These are phyloP conservation scores for Xanthoconium purpureum DNA, from an alignment of 768 basidiomycete species.

Conservation along the genomic window DNA sequence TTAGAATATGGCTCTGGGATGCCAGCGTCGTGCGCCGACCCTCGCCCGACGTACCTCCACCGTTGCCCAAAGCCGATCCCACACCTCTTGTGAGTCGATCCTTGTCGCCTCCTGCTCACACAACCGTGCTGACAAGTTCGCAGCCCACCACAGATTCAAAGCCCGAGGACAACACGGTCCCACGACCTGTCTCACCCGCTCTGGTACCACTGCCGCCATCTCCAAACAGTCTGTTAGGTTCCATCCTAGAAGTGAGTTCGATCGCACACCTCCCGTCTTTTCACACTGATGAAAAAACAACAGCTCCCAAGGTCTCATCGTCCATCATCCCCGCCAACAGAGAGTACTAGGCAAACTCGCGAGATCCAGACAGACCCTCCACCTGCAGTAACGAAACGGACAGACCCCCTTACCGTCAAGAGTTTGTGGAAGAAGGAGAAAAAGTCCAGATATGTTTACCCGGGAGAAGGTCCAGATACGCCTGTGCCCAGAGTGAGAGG, in stretches of 20 bases:
- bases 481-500: background rate
- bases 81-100: conserved; percentile 9
- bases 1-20: conserved; percentile 30
- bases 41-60: conserved; percentile 6
- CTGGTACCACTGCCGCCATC: conserved; percentile 25
- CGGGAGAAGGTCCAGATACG: background rate
- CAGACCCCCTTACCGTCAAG: conserved; percentile 1
- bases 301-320: conserved; percentile 17
- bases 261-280: background rate
- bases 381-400: background rate
- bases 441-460: background rate
- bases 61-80: conserved; percentile 9
- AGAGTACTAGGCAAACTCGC: background rate
- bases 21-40: conserved; percentile 20
- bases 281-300: background rate
- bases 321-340: conserved; percentile 2
- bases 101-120: background rate
- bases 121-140: background rate
- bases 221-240: conserved; percentile 13
- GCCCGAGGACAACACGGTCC: background rate
- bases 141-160: conserved; percentile 12
- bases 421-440: conserved; percentile 12
- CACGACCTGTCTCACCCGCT: conserved; percentile 8
- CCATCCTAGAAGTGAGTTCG: conserved; percentile 19
- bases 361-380: conserved; percentile 8